Percentiles rank a stretch among this genome's conserved stretches.
These are phyloP conservation scores for Cubamyces lactineus DNA, from an alignment of 768 basidiomycete genomes.

Conservation along the genomic window DNA sequence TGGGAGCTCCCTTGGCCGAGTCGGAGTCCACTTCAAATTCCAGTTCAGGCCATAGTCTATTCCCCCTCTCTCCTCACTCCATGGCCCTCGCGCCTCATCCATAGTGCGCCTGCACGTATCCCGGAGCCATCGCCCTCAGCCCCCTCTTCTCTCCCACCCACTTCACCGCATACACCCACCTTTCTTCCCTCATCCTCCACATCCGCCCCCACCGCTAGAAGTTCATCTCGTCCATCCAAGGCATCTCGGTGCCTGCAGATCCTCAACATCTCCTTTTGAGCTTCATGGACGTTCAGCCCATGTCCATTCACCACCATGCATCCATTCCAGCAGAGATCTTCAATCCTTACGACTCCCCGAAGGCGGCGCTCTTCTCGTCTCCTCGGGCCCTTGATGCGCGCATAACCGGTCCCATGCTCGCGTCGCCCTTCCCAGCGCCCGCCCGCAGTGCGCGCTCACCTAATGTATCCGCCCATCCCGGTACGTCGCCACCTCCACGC, in stretches of 20 bases:
- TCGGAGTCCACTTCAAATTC: slow-evolving; percentile 2
- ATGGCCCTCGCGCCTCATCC: slow-evolving; percentile 14
- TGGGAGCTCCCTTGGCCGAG: neutral
- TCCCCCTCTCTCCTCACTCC: slow-evolving; percentile 2
- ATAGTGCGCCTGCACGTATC: neutral
- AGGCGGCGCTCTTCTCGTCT: neutral
- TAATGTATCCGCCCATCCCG: neutral
- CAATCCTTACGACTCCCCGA: slow-evolving; percentile 2
- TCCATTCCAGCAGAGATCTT: neutral
- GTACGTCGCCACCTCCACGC: neutral
- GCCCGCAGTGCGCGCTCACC: neutral
- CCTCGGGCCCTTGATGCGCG: slow-evolving; percentile 5
- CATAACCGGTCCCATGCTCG: neutral
- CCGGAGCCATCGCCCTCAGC: too few relatives aligned
- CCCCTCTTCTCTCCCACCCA: neutral
- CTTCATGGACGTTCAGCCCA: slow-evolving; percentile 12
- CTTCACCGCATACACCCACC: neutral
- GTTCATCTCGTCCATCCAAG: slow-evolving; percentile 1
- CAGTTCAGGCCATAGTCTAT: neutral
- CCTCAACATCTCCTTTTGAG: slow-evolving; percentile 3
- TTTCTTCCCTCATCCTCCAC: neutral
- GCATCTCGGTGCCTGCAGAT: slow-evolving; percentile 22
- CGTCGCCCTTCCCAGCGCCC: neutral
- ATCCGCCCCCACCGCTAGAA: neutral
- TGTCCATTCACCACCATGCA: slow-evolving; percentile 2